phyloP scores from a whole-genome alignment of 2,329 filamentous ascomycete genomes.

The Apiospora hydei region DNA sequence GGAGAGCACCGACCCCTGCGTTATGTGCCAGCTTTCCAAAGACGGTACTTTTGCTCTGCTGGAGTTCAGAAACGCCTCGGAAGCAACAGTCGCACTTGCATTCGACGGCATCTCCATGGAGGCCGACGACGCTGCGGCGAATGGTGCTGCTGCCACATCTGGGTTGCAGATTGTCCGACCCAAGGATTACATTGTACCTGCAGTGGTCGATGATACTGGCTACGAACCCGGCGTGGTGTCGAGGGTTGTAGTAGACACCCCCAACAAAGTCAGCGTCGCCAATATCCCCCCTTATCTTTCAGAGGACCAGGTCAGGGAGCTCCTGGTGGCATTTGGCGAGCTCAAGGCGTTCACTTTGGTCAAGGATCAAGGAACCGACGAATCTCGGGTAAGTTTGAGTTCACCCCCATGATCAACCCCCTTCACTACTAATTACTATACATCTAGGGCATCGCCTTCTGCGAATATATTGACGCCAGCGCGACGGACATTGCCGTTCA shows the following conservation, averaged over 20 bases:
- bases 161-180: slow-evolving; percentile 84
- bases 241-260: slow-evolving; percentile 84
- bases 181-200: slow-evolving; percentile 96
- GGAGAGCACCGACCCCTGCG: slow-evolving; percentile 82
- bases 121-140: slow-evolving; percentile 65
- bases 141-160: slow-evolving; percentile 55
- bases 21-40: slow-evolving; percentile 80
- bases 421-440: slow-evolving; percentile 32
- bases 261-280: slow-evolving; percentile 92
- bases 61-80: slow-evolving; percentile 87
- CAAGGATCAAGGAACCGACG: slow-evolving; percentile 83
- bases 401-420: neutral
- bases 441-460: slow-evolving; percentile 88
- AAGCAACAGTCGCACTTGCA: slow-evolving; percentile 90
- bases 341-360: slow-evolving; percentile 91
- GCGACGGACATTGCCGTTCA: slow-evolving; percentile 87
- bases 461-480: slow-evolving; percentile 83
- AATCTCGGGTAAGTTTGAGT: slow-evolving; percentile 72
- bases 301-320: slow-evolving; percentile 90
- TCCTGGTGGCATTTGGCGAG: slow-evolving; percentile 89
- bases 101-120: slow-evolving; percentile 91
- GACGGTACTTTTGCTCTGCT: slow-evolving; percentile 84
- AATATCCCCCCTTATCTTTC: slow-evolving; percentile 88
- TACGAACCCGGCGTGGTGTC: slow-evolving; percentile 81
- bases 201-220: slow-evolving; percentile 74